Base-by-base conservation (phyloP, 768 basidiomycete species). In the Tricholoma flavovirens region DNA sequence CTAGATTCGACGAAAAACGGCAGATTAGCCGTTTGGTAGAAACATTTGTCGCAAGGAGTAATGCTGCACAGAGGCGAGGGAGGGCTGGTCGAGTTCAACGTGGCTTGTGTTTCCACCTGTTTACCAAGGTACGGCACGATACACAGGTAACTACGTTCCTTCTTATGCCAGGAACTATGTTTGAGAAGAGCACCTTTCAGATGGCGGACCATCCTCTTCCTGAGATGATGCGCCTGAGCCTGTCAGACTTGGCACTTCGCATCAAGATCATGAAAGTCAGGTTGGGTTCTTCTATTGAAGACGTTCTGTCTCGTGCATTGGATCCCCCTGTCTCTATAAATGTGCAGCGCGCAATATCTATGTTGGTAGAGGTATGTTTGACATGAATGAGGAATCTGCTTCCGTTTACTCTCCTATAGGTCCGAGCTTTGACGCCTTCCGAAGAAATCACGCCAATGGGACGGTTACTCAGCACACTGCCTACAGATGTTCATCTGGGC, bases 401-500 rank as follows among this genome's bases (percentile, higher is more conserved):
- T 19, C 2, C 6, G 29, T 52, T 51, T 56, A 26, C 53, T 30
- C 43, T 24, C 36, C 24, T 32, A 4, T 43, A 90, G 88, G 93
- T 93, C 60, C 83, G 88, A 56, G 95, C 96, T 5, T 73, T 99
- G 57, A 98, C 93, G 1, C 63, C 80, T 2, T 75, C 77, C 1
- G 93, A 99, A 68, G 94, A 96, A 15, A 95, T 99, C 58, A 98
- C 96, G 1, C 88, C 94, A 0, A 89, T 98, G 84, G 96, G 96
- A 38, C 78, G 86, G 53, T 75, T 96, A 21, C 77, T 99, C 38
- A 93, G 91, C 74, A 90, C 91, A 67, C 75, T 99, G 36, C 96
- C 96, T 0, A 91, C 93, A 46, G 96, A 99, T 66, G 95, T 98
- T 14, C 93, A 98, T 67, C 81, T 97, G 3, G 95, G 94, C 36